Base-by-base conservation (phyloP, 2,329 filamentous ascomycete genomes). In the Aspergillus transmontanensis region DNA sequence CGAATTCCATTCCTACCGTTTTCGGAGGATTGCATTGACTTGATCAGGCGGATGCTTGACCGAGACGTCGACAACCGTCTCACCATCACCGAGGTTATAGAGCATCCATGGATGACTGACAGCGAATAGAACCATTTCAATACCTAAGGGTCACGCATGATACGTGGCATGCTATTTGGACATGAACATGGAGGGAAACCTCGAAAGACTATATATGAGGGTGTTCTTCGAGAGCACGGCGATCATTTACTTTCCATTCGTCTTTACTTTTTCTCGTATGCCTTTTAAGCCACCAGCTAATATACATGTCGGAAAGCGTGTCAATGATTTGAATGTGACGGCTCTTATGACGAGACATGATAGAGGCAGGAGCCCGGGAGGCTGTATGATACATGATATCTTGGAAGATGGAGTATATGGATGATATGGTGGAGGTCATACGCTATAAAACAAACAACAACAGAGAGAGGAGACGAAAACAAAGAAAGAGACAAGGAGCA, bases 1-100 rank as follows among this genome's bases (percentile, higher is more conserved):
- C 88, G 95, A 55, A 90, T 99, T 32, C 95, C 95, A 0, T 97
- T 80, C 66, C 68, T 82, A 23, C 80, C 80, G 5, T 82, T 81
- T 65, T 81, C 92, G 77, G 93, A 97, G 68, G 90, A 94, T 69
- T 97, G 93, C 77, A 96, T 99, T 69, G 90, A 97, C 71, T 84
- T 99, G 58, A 91, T 99, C 66, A 88, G 93, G 48, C 85, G 89
- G 74, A 98, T 99, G 95, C 87, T 99, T 32, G 89, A 98, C 76
- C 89, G 95, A 45, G 90, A 98, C 75, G 92, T 98, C 11, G 87
- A 90, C 69, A 85, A 90, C 72, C 85, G 95, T 61, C 89, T 93
- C 70, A 90, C 89, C n/a, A 98, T 98, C 71, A 89, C 90, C 64
- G 89, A 94, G 75, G 94, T 99, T 21, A 81, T 97, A 62, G 87